Evolutionary conservation across 345 rosid species (phyloP), one percentile per base, ranked within the genome.

Genomic region (Schrenkiella parvula): DNA sequence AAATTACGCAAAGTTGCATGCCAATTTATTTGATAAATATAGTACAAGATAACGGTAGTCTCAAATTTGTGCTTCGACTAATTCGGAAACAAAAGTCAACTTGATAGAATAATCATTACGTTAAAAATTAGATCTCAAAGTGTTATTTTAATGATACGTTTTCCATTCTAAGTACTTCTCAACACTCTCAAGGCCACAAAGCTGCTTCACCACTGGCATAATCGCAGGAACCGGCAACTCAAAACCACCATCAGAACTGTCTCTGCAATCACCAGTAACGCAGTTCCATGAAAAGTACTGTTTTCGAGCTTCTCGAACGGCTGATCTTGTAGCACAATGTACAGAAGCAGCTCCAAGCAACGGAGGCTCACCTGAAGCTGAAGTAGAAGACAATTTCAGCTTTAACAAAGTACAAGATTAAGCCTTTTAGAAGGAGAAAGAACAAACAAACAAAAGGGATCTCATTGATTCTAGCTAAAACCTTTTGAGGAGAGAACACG

Each of bases 291-390:
- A 81, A 11, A 3, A 54, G 38, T 86, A 80, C 78, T 93, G 98
- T 52, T 74, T 46, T 41, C 88, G 79, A 13, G 98, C 97, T 55
- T 87, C 96, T 79, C 23, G 70, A 32, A 93, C 79, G 15, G 97
- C 97, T 47, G 85, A 85, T 72, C 92, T 84, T 50, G 90, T 75
- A 6, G 97, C 98, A 78, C 92, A 85, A 80, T 93, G 90, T 65
- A 90, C 89, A 15, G 98, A 87, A 60, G 80, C 85, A 13, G 97
- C 93, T 7, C 85, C 83, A 44, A 91, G 89, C 39, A 88, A 72
- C 15, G 98, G 97, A n/a, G 96, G 97, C 83, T 93, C 97, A 1
- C 98, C 98, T 0, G 93, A 93, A 77, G 98, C 98, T 93, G 18
- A 34, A 18, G 23, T 29, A 51, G 19, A 51, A 29, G 17, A 18